A percentile compares a stretch with the other conserved stretches of the same genome.
phyloP scores from a whole-genome alignment of 345 rosid species.

The Populus euphratica region DNA sequence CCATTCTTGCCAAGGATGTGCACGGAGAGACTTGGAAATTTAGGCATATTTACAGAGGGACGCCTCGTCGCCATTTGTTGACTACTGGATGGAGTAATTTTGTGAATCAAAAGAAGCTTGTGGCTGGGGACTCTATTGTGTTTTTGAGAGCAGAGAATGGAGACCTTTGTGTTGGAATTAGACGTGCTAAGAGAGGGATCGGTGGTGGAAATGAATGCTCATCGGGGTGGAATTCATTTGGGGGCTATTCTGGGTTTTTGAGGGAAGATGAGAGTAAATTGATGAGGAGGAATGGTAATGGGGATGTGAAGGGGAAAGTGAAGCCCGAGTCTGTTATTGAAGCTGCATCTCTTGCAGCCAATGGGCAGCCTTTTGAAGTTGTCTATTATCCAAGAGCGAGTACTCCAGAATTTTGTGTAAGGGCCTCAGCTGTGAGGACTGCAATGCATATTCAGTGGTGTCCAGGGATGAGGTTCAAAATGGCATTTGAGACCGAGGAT shows the following conservation, averaged over 20 bases:
- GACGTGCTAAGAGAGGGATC: slow-evolving; percentile 80
- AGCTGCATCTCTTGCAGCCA: slow-evolving; percentile 68
- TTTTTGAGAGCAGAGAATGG: slow-evolving; percentile 81
- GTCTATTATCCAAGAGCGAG: slow-evolving; percentile 84
- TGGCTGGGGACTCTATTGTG: slow-evolving; percentile 92
- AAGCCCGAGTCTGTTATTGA: slow-evolving; percentile 61
- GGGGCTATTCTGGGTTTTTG: slow-evolving; percentile 52
- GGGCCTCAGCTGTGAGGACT: slow-evolving; percentile 56
- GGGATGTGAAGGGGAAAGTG: slow-evolving; percentile 51
- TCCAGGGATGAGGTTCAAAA: slow-evolving; percentile 88
- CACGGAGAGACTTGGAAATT: slow-evolving; percentile 89
- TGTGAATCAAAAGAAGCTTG: slow-evolving; percentile 95
- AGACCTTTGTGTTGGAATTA: slow-evolving; percentile 87
- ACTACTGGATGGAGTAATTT: slow-evolving; percentile 99
- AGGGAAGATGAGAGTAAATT: slow-evolving; percentile 54
- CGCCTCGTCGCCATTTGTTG: slow-evolving; percentile 89
- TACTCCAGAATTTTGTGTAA: slow-evolving; percentile 79
- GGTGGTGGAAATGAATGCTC: slow-evolving; percentile 63
- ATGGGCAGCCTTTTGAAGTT: slow-evolving; percentile 65
- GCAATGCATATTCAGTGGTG: slow-evolving; percentile 84
- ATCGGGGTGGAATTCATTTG: slow-evolving; percentile 64
- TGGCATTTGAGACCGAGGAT: slow-evolving; percentile 96
- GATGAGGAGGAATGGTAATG: slow-evolving; percentile 36
- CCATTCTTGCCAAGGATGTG: slow-evolving; percentile 84
- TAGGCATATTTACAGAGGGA: slow-evolving; percentile 93